Evolutionary conservation across 805 yeast genomes (phyloP).

Genomic region (Saturnispora saitoi): DNA sequence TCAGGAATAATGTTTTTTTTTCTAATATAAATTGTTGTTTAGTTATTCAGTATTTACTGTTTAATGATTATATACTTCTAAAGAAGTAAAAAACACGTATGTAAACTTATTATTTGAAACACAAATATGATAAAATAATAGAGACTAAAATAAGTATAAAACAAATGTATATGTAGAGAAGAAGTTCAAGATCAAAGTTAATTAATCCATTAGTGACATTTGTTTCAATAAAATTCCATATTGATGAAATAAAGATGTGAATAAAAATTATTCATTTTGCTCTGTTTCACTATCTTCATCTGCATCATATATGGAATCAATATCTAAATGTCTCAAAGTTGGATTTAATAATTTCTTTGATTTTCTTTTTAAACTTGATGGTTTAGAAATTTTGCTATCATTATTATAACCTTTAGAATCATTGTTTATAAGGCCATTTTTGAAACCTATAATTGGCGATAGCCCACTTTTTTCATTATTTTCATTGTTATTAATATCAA

Average conservation of each 20-base stretch:
- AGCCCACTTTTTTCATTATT: constrained; percentile 4
- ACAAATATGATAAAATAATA: too few relatives aligned
- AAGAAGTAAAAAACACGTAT: too few relatives aligned
- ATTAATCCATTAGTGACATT: background rate
- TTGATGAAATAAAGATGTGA: background rate
- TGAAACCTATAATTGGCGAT: constrained; percentile 15
- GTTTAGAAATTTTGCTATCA: constrained; percentile 7
- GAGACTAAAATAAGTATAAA: too few relatives aligned
- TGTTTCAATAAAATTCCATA: background rate
- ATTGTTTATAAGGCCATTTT: constrained; percentile 8
- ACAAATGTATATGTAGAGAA: too few relatives aligned
- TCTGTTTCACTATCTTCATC: constrained; percentile 1
- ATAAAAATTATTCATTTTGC: background rate
- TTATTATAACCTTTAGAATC: background rate
- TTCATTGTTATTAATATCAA: constrained; percentile 5
- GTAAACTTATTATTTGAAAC: too few relatives aligned
- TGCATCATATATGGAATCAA: constrained; percentile 10
- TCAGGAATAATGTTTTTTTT: background rate
- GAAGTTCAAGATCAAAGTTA: background rate
- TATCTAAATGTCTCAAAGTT: constrained; percentile 14
- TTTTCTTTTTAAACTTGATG: background rate
- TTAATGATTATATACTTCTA: too few relatives aligned
- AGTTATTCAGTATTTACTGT: too few relatives aligned
- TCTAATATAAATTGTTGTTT: too few relatives aligned
- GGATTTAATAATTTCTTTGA: constrained; percentile 12